Base-by-base conservation (phyloP, 306 rosid genomes). In the Trifolium pratense region DNA sequence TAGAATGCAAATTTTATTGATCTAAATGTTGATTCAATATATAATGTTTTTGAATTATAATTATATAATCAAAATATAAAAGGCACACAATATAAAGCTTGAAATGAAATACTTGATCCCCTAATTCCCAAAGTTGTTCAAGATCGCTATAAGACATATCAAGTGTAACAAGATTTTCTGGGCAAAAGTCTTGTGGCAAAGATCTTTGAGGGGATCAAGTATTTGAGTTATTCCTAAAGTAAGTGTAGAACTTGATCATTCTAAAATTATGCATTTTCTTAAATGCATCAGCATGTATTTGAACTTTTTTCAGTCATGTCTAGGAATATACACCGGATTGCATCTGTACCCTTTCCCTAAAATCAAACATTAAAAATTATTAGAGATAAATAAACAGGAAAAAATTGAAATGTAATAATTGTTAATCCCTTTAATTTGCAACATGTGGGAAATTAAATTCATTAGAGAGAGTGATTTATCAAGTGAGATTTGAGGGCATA, bases 301-400 rank as follows among this genome's bases (percentile, higher is more conserved):
- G 0, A 25, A 65, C 65, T 15, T 26, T 10, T 46, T 40, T 26
- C 0, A 31, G 42, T 10, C 1, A 10, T 1, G 39, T 73, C 36
- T 0, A 76, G 48, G 1, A 42, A 55, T 66, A 85, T 76, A 23
- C 68, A 45, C 9, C 49, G 46, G 2, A 82, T 13, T 21, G 70
- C 60, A 25, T 65, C 78, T 0, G 84, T 56, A 15, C 86, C 86
- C 82, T 82, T 55, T 20, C 86, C 86, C 86, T 82, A 14, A 9
- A 56, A 71, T 23, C 61, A 5, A 52, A 67, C 6, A 2, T 4
- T 5, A 14, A 23, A 7, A 1, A 32, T 48, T 48, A 6, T 7
- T 31, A 56, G 52, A 9, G 11, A 25, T 15, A 48, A 69, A 37
- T 36, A 51, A 75, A 7, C 7, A 0, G 0, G 0, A 14, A n/a